Percentiles rank a stretch among this genome's conserved stretches.
Conservation (phyloP, 176 grass and related monocot genomes). For the Oryza meridionalis region DNA sequence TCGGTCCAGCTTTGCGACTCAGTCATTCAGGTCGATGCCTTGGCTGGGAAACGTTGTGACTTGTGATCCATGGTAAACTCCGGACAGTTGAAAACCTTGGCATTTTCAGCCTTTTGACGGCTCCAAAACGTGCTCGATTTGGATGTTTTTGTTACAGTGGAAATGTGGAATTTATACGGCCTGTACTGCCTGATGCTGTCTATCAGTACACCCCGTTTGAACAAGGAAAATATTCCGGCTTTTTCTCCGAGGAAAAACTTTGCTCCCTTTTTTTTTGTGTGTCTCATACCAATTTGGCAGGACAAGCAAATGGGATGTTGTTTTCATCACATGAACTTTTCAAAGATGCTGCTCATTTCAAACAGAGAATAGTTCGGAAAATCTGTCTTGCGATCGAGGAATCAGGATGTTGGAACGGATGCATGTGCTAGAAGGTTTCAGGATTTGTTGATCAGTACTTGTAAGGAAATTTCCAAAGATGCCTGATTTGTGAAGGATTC, state of each 20-base stretch:
- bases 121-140: slow-evolving; percentile 44
- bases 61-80: slow-evolving; percentile 21
- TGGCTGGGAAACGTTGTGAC: not conserved
- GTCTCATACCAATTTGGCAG: slow-evolving; percentile 20
- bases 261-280: not conserved
- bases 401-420: slow-evolving; percentile 11
- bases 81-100: slow-evolving; percentile 46
- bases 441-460: not conserved
- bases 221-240: slow-evolving; percentile 38
- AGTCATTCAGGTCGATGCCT: slow-evolving; percentile 44
- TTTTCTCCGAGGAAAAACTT: slow-evolving; percentile 16
- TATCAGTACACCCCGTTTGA: slow-evolving; percentile 43
- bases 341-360: slow-evolving; percentile 26
- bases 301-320: slow-evolving; percentile 11
- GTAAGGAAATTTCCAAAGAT: not conserved
- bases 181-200: slow-evolving; percentile 23
- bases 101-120: slow-evolving; percentile 53
- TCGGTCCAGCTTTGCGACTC: slow-evolving; percentile 33
- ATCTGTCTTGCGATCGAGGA: not conserved
- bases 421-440: slow-evolving; percentile 16
- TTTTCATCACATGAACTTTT: slow-evolving; percentile 37
- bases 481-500: not conserved
- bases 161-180: slow-evolving; percentile 34
- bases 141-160: slow-evolving; percentile 7
- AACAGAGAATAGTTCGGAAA: slow-evolving; percentile 30